Evolutionary conservation across 2,329 filamentous ascomycete species (phyloP).

Genomic region (Fusarium sororula): DNA sequence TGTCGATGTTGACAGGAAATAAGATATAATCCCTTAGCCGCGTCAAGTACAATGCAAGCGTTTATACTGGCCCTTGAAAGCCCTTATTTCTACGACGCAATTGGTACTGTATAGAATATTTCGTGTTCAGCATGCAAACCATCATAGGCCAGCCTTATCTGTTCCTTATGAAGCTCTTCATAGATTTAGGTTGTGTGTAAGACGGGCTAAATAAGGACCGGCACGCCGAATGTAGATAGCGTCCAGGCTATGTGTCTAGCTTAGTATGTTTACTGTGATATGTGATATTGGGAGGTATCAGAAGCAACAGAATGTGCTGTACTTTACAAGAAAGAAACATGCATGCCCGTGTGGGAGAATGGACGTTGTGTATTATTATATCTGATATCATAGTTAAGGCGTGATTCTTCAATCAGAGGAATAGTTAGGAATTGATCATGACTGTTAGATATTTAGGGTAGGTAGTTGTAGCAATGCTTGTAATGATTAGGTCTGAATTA

Average conservation of each 20-base stretch:
- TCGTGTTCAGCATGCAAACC: background rate
- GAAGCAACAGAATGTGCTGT: background rate
- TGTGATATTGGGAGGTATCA: background rate
- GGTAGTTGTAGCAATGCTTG: background rate
- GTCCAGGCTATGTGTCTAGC: too few relatives aligned
- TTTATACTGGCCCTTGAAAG: background rate
- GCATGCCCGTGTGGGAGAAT: background rate
- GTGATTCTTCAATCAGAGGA: background rate
- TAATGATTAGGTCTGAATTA: background rate
- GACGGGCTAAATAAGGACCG: slow-evolving; percentile 39
- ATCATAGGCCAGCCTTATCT: background rate
- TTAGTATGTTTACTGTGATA: background rate
- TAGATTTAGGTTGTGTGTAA: slow-evolving; percentile 26
- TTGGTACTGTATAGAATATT: background rate
- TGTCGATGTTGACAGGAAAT: slow-evolving; percentile 58
- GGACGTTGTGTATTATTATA: background rate
- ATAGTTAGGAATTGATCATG: background rate
- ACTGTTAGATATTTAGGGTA: background rate
- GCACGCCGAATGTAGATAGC: background rate
- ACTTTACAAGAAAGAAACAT: background rate
- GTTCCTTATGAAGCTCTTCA: background rate
- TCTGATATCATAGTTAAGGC: background rate
- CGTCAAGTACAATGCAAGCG: background rate
- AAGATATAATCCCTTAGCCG: background rate
- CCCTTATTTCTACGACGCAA: background rate